Base-by-base conservation (phyloP, 176 grass and related monocot genomes). In the Carex pumila region DNA sequence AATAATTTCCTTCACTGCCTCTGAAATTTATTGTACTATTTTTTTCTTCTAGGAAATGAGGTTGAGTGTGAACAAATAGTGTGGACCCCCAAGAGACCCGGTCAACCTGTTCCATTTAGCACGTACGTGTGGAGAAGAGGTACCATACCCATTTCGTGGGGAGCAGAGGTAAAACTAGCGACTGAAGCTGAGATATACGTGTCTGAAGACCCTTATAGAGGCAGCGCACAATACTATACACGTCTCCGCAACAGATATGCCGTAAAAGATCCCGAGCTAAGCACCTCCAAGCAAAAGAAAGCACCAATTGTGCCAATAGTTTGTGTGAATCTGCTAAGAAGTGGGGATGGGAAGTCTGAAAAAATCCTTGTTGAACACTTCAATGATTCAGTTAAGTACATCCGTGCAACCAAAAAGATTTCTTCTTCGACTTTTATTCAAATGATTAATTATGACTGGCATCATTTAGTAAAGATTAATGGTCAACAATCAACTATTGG, bases 391-490 rank as follows among this genome's bases (percentile, higher is more conserved):
- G 25, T 95, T 25, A 87, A 88, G 84, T 80, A 89, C 81, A 74
- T 99, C 39, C 92, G 85, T 76, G 92, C 91, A 62, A 92, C 86
- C 72, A 90, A 84, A 77, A 88, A 86, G 76, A 93, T 99, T 83
- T 87, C 87, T 65, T 30, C 60, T 76, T 80, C 83, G 52, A 99
- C 93, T 25, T 89, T 88, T 90, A 93, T 99, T 89, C 91, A 99
- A 87, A 89, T 99, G 91, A 87, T 99, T 83, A 94, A 99, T 94
- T 95, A 99, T 88, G 96, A 99, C 72, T 99, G 96, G 96, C 96
- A 99, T 89, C 80, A 91, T 15, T 88, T 81, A 76, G 93, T 99
- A 61, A 99, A 99, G 83, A 86, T 72, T 81, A 88, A 88, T 71
- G 93, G 96, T 61, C 91, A 99, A 83, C 93, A 93, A 9, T 71